Conservation (phyloP, 108 stramenopile genomes). For the Nitzschia sp. region DNA sequence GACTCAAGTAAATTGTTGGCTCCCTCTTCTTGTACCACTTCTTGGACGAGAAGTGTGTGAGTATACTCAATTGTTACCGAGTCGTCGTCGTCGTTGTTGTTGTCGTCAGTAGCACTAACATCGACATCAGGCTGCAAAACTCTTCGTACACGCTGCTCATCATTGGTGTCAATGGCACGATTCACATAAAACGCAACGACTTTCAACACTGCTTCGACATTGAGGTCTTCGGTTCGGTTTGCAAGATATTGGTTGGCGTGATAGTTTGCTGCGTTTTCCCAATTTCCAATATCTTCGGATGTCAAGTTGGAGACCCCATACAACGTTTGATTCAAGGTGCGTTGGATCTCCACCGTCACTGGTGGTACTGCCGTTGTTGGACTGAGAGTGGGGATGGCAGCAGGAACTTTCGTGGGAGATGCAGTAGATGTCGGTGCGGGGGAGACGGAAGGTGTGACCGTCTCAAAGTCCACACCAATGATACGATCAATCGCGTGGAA, state of each 20-base stretch:
- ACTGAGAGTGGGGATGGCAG: not conserved
- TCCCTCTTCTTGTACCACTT: not conserved
- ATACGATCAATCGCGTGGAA: constrained; percentile 38
- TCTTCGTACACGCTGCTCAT: no score
- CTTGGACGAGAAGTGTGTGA: not conserved
- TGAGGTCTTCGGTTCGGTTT: not conserved
- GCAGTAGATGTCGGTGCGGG: constrained; percentile 32
- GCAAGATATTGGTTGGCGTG: not conserved
- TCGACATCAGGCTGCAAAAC: not conserved
- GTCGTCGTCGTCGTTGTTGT: no score
- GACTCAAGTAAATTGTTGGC: not conserved
- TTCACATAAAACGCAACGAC: not conserved
- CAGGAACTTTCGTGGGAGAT: constrained; percentile 15
- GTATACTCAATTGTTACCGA: not conserved
- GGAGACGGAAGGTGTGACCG: constrained; percentile 23
- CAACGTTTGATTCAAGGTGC: not conserved
- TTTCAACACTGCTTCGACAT: not conserved
- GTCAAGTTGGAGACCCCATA: not conserved
- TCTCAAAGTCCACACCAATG: constrained; percentile 23
- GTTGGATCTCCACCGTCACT: not conserved
- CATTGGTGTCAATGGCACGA: not conserved
- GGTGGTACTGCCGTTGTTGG: not conserved
- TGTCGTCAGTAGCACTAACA: no score
- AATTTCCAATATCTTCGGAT: not conserved
- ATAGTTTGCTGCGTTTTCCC: not conserved